These are phyloP conservation scores for Leccinum imitatum DNA, from an alignment of 768 basidiomycete species.

Conservation along the genomic window DNA sequence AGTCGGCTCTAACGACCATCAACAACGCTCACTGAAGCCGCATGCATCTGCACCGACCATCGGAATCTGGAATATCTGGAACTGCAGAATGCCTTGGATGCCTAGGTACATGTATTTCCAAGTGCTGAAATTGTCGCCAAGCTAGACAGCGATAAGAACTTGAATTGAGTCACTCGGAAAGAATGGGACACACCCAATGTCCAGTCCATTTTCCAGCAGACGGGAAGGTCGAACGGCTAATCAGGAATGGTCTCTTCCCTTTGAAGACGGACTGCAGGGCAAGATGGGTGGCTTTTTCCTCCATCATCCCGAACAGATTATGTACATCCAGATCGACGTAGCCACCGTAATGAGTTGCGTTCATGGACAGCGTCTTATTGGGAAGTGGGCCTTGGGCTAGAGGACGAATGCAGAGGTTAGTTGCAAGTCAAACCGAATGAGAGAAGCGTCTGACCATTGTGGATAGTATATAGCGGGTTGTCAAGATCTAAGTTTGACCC, in stretches of 20 bases:
- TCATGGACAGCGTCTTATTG: constrained; percentile 59
- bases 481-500: constrained; percentile 51
- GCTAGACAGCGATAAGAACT: constrained; percentile 32
- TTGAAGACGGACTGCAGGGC: constrained; percentile 54
- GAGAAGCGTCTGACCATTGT: constrained; percentile 51
- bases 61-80: constrained; percentile 82
- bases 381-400: constrained; percentile 55
- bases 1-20: neutral
- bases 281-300: constrained; percentile 62
- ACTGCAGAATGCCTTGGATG: constrained; percentile 77
- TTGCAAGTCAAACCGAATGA: neutral
- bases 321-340: constrained; percentile 65
- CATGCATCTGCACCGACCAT: constrained; percentile 79
- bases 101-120: constrained; percentile 72
- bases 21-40: constrained; percentile 29
- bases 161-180: neutral
- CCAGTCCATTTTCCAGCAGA: constrained; percentile 70
- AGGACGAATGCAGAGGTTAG: neutral
- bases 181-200: constrained; percentile 52
- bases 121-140: constrained; percentile 75
- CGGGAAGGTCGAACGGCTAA: constrained; percentile 68
- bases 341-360: constrained; percentile 67
- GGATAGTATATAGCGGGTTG: constrained; percentile 64
- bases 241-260: constrained; percentile 67
- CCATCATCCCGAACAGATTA: constrained; percentile 72